Conservation (phyloP, 148 eudicot species). For the Simmondsia chinensis region DNA sequence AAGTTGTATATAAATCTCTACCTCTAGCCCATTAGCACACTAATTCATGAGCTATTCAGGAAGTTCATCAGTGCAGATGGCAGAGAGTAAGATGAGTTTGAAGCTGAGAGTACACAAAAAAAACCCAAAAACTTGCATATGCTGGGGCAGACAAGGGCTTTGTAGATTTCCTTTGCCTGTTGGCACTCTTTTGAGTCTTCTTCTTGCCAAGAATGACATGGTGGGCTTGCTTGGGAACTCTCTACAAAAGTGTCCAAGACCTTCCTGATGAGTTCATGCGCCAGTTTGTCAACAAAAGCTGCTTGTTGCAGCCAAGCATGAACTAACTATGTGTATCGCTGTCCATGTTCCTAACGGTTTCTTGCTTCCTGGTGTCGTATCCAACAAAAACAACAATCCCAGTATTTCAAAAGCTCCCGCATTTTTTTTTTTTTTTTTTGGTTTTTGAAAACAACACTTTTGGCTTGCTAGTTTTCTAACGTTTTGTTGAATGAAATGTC, state of each 20-base stretch:
- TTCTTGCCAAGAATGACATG: conserved; percentile 6
- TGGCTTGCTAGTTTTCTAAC: too few relatives aligned
- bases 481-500: too few relatives aligned
- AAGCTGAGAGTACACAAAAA: conserved; percentile 7
- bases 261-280: neutral
- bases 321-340: neutral
- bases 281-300: neutral
- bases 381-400: too few relatives aligned
- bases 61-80: neutral
- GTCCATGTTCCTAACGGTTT: too few relatives aligned
- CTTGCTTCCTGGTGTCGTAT: too few relatives aligned
- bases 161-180: conserved; percentile 17
- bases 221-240: conserved; percentile 8
- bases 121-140: conserved; percentile 4
- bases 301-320: neutral
- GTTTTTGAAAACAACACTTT: too few relatives aligned
- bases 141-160: conserved; percentile 10
- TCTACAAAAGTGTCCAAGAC: conserved; percentile 13
- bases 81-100: conserved; percentile 1
- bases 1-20: too few relatives aligned
- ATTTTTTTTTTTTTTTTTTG: too few relatives aligned
- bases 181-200: conserved; percentile 4
- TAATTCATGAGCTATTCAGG: too few relatives aligned
- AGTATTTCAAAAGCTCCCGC: too few relatives aligned
- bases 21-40: too few relatives aligned